Conservation (phyloP, 1,139 yeast species). For the Yamadazyma membranifaciens region DNA sequence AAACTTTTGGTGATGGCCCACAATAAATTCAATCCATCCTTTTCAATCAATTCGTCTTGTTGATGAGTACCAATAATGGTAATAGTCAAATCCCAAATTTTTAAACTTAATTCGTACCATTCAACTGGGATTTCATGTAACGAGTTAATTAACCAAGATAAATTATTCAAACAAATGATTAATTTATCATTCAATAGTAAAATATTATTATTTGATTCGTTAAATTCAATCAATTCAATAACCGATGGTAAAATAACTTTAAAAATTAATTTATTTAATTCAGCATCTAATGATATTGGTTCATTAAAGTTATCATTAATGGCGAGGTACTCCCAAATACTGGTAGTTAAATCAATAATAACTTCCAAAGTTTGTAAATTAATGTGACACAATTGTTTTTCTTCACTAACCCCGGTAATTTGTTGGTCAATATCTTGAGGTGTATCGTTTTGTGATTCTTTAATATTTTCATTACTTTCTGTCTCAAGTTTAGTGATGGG, state of each 20-base stretch:
- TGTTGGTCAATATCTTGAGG: slow-evolving; percentile 28
- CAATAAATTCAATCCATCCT: slow-evolving; percentile 53
- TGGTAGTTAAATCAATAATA: slow-evolving; percentile 71
- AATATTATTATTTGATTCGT: slow-evolving; percentile 20
- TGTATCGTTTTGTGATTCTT: slow-evolving; percentile 26
- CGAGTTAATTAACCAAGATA: slow-evolving; percentile 52
- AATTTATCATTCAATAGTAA: slow-evolving; percentile 51
- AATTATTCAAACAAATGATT: slow-evolving; percentile 67
- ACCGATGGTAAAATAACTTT: slow-evolving; percentile 40
- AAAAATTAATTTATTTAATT: slow-evolving; percentile 26
- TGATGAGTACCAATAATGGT: slow-evolving; percentile 13
- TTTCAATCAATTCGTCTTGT: slow-evolving; percentile 30
- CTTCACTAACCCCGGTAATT: slow-evolving; percentile 27
- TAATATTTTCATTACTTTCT: slow-evolving; percentile 11
- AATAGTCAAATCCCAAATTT: slow-evolving; percentile 38
- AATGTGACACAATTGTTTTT: slow-evolving; percentile 46
- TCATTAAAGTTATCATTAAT: slow-evolving; percentile 24
- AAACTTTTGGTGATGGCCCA: slow-evolving; percentile 59
- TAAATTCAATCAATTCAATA: slow-evolving; percentile 35
- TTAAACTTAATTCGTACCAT: slow-evolving; percentile 32
- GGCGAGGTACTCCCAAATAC: slow-evolving; percentile 62
- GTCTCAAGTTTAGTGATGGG: slow-evolving; percentile 17
- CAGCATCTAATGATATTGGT: slow-evolving; percentile 22
- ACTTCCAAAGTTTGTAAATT: slow-evolving; percentile 66
- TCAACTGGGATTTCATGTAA: slow-evolving; percentile 31